Evolutionary conservation across 306 rosid genomes (phyloP).

Genomic region (Cicer pinnatifidum): DNA sequence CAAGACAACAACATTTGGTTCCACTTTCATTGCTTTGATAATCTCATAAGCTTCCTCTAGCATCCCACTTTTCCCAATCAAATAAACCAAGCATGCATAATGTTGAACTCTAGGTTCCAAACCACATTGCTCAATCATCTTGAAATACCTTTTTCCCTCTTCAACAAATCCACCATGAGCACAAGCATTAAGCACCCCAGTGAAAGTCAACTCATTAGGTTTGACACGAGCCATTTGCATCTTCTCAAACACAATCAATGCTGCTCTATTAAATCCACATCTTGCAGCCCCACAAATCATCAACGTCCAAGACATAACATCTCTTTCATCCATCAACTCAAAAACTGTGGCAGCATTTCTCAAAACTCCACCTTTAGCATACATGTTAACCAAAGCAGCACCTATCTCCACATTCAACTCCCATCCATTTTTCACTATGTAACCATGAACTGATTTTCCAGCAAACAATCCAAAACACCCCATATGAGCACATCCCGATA

Average conservation of each 20-base stretch:
- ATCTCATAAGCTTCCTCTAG: slow-evolving; percentile 66
- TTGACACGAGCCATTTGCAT: slow-evolving; percentile 54
- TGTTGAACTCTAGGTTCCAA: slow-evolving; percentile 62
- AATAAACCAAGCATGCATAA: slow-evolving; percentile 66
- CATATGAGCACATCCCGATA: slow-evolving; percentile 61
- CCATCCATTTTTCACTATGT: slow-evolving; percentile 59
- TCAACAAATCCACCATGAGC: slow-evolving; percentile 56
- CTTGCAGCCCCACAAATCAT: slow-evolving; percentile 60
- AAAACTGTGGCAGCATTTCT: slow-evolving; percentile 57
- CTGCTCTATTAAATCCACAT: slow-evolving; percentile 54
- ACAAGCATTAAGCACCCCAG: slow-evolving; percentile 68
- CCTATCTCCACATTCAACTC: slow-evolving; percentile 59
- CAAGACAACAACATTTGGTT: slow-evolving; percentile 59
- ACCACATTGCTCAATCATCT: slow-evolving; percentile 60
- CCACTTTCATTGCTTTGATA: slow-evolving; percentile 54
- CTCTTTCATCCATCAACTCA: slow-evolving; percentile 51
- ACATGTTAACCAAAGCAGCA: slow-evolving; percentile 64
- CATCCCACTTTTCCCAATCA: slow-evolving; percentile 63
- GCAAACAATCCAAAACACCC: slow-evolving; percentile 55
- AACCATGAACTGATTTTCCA: slow-evolving; percentile 75
- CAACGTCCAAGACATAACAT: slow-evolving; percentile 62
- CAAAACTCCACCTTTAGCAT: slow-evolving; percentile 59
- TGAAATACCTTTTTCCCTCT: slow-evolving; percentile 60
- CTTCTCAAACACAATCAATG: slow-evolving; percentile 55
- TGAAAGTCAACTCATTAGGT: slow-evolving; percentile 68